These are phyloP conservation scores for Penicillium nordicum DNA, from an alignment of 2,329 filamentous ascomycete genomes.

Conservation along the genomic window DNA sequence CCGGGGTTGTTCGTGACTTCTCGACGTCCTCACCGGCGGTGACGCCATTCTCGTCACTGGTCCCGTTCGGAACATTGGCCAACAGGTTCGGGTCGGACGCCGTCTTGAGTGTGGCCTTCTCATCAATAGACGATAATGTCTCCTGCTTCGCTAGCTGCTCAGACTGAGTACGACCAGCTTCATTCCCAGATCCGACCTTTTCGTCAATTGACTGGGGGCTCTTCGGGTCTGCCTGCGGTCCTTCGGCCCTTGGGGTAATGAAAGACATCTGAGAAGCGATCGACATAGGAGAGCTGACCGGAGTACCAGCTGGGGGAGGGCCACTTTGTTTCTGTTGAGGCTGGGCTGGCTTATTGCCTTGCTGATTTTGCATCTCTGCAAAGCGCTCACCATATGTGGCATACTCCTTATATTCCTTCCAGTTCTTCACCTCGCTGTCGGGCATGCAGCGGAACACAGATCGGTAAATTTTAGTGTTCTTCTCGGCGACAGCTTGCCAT, in stretches of 20 bases:
- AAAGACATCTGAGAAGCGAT: conserved; percentile 25
- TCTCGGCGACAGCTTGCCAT: conserved; percentile 82
- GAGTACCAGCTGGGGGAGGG: conserved; percentile 35
- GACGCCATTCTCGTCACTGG: conserved; percentile 23
- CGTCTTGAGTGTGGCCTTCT: conserved; percentile 42
- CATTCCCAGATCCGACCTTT: conserved; percentile 35
- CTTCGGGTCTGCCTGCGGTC: conserved; percentile 29
- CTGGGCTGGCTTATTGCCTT: conserved; percentile 47
- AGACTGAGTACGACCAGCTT: conserved; percentile 34
- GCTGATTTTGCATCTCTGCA: conserved; percentile 60
- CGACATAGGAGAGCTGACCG: conserved; percentile 20
- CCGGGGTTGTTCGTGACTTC: conserved; percentile 29
- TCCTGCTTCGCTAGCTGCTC: conserved; percentile 29
- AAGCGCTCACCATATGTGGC: conserved; percentile 74
- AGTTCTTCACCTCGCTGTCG: conserved; percentile 87
- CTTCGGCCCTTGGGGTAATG: conserved; percentile 31
- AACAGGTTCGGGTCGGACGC: conserved; percentile 27
- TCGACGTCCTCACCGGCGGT: conserved; percentile 31
- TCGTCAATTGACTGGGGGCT: conserved; percentile 31
- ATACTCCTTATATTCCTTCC: conserved; percentile 89
- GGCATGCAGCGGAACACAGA: conserved; percentile 96
- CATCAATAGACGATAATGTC: conserved; percentile 36
- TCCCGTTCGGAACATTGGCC: conserved; percentile 23
- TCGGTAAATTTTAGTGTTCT: conserved; percentile 93
- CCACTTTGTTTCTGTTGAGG: conserved; percentile 43